Base-by-base conservation (phyloP, 1,284 basidiomycete species). In the Leucoagaricus sp. region DNA sequence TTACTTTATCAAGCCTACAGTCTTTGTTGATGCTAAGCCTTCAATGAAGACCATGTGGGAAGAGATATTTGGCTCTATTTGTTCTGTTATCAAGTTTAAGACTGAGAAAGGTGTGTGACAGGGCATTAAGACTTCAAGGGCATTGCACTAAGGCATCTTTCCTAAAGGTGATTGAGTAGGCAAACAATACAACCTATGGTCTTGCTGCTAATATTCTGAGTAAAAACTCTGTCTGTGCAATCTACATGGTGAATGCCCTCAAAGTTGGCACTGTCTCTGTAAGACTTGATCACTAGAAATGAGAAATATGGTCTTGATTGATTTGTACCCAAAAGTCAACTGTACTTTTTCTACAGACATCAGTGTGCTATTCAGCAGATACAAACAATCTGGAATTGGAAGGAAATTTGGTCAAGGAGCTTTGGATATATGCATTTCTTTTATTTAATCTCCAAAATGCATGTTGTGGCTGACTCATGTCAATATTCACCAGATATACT, bases 41-140 rank as follows among this genome's bases (percentile, higher is more conserved):
- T 80, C 89, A 60, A 94, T 95, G 90, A 87, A 84, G 75, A 96
- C 97, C 67, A 88, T 92, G 59, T 75, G 82, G 66, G 95, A 97
- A 75, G 95, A 97, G 75, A 94, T 96, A 68, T 94, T 95, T 66
- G 94, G 93, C 5, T 94, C 94, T 44, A 88, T 93, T 48, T 83
- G 83, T 56, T 87, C 89, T 29, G 73, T 92, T 10, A 82, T 87
- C 72, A 88, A 87, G 71, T 92, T 92, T 71, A 75, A 83, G 61
- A 78, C 85, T 53, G 86, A 87, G 62, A 75, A 76, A 42, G 75
- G 74, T 71, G 7, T 6, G 64, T 44, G 4, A 10, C 21, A 17
- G 38, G 10, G 31, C 38, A 23, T 21, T 10, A 26, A 25, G 17
- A n/a, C 25, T 26, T 8, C 13, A n/a, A n/a, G n/a, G n/a, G 6